These are phyloP conservation scores for Malus hybrid DNA, from an alignment of 331 rosid genomes.

Conservation along the genomic window DNA sequence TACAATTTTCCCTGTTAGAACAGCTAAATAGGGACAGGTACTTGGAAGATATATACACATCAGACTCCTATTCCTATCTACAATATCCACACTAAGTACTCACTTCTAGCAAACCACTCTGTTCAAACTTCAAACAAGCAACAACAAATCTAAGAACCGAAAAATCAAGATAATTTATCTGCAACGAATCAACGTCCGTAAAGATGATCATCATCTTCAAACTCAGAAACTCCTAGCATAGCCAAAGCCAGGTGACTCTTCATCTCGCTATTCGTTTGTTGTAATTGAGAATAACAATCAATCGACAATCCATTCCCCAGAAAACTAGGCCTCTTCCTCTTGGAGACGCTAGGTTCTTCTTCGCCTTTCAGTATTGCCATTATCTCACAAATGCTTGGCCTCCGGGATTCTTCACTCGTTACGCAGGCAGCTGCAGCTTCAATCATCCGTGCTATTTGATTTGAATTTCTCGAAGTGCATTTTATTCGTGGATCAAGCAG, in stretches of 20 bases:
- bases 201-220: slow-evolving; percentile 82
- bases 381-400: slow-evolving; percentile 70
- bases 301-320: slow-evolving; percentile 64
- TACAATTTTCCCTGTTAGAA: slow-evolving; percentile 25
- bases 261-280: slow-evolving; percentile 67
- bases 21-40: slow-evolving; percentile 13
- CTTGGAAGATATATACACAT: slow-evolving; percentile 34
- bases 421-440: slow-evolving; percentile 87
- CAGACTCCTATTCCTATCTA: slow-evolving; percentile 44
- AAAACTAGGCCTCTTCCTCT: slow-evolving; percentile 60
- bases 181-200: slow-evolving; percentile 38
- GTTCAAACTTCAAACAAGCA: slow-evolving; percentile 18
- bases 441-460: slow-evolving; percentile 66
- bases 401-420: slow-evolving; percentile 75
- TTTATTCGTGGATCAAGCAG: slow-evolving; percentile 72
- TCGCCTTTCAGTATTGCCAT: slow-evolving; percentile 77
- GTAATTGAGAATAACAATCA: slow-evolving; percentile 68
- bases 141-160: slow-evolving; percentile 18
- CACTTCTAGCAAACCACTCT: slow-evolving; percentile 15
- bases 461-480: slow-evolving; percentile 48
- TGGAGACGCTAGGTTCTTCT: slow-evolving; percentile 45
- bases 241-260: slow-evolving; percentile 86
- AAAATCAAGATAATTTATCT: background rate
- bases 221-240: slow-evolving; percentile 86
- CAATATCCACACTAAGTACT: slow-evolving; percentile 29